Evolutionary conservation across 2,329 filamentous ascomycete genomes (phyloP).

Genomic region (Neofusicoccum sp.): DNA sequence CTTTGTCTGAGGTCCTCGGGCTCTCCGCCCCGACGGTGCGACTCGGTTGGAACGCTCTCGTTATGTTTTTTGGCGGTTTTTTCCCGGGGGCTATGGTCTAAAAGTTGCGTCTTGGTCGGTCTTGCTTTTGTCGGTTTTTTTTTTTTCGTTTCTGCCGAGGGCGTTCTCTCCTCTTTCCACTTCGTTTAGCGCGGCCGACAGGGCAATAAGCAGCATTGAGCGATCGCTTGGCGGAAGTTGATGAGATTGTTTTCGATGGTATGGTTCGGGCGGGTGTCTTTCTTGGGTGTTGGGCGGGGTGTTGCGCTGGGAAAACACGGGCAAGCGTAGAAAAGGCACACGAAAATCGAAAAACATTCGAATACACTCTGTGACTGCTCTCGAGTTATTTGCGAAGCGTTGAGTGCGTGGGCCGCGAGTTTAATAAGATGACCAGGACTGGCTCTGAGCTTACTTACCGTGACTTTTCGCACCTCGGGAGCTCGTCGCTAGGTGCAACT

Average conservation of each 20-base stretch:
- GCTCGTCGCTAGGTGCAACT: background rate
- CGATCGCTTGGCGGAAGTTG: constrained; percentile 8
- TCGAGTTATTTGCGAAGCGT: background rate
- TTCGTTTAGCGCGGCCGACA: background rate
- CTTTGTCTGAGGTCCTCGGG: constrained; percentile 7
- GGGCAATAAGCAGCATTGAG: constrained; percentile 8
- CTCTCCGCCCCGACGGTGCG: background rate
- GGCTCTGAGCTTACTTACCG: background rate
- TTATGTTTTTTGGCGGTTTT: background rate
- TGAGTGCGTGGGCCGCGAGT: background rate
- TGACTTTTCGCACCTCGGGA: background rate
- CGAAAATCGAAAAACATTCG: constrained; percentile 15
- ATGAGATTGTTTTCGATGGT: constrained; percentile 5
- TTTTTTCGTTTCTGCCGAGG: constrained; percentile 1
- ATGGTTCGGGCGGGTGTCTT: background rate
- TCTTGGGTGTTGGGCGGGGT: constrained; percentile 10
- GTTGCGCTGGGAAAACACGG: background rate
- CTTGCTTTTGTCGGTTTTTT: background rate
- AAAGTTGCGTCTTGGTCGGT: constrained; percentile 17
- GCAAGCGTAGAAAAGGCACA: constrained; percentile 12
- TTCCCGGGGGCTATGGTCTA: background rate
- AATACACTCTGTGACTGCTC: background rate
- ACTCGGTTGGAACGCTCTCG: constrained; percentile 7
- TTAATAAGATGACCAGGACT: background rate
- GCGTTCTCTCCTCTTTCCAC: constrained; percentile 3